These are phyloP conservation scores for Botrytis squamosa DNA, from an alignment of 2,329 filamentous ascomycete genomes.

Conservation along the genomic window DNA sequence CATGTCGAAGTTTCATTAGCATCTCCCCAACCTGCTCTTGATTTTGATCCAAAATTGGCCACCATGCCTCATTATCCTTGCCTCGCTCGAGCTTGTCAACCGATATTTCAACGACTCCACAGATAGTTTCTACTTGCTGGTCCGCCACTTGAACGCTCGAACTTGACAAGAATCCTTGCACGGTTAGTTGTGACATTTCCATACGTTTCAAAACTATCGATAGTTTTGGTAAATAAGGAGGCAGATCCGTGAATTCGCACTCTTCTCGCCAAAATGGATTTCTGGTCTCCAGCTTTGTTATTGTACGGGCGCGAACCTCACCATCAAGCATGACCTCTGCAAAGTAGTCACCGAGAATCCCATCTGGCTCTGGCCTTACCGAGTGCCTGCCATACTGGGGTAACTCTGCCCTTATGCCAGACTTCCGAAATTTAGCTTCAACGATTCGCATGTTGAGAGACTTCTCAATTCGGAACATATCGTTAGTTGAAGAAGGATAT, in stretches of 20 bases:
- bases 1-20: constrained; percentile 76
- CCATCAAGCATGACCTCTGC: constrained; percentile 78
- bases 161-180: constrained; percentile 36
- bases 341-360: constrained; percentile 66
- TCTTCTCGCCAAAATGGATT: constrained; percentile 80
- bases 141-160: constrained; percentile 32
- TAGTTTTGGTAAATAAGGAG: constrained; percentile 64
- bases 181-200: constrained; percentile 40
- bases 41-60: constrained; percentile 73
- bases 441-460: constrained; percentile 57
- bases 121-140: constrained; percentile 51
- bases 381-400: constrained; percentile 29
- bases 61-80: constrained; percentile 84
- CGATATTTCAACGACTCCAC: constrained; percentile 71
- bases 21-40: constrained; percentile 79
- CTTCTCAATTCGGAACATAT: constrained; percentile 62
- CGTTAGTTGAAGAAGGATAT: constrained; percentile 38
- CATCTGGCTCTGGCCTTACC: constrained; percentile 44
- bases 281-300: constrained; percentile 66
- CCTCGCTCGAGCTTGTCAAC: constrained; percentile 75
- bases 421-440: constrained; percentile 55
- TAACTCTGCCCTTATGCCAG: constrained; percentile 36
- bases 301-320: constrained; percentile 74
- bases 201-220: constrained; percentile 71
- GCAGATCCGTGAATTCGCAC: constrained; percentile 73